Evolutionary conservation across 495 filamentous ascomycete genomes (phyloP).

Genomic region (Daldinia concentrica): DNA sequence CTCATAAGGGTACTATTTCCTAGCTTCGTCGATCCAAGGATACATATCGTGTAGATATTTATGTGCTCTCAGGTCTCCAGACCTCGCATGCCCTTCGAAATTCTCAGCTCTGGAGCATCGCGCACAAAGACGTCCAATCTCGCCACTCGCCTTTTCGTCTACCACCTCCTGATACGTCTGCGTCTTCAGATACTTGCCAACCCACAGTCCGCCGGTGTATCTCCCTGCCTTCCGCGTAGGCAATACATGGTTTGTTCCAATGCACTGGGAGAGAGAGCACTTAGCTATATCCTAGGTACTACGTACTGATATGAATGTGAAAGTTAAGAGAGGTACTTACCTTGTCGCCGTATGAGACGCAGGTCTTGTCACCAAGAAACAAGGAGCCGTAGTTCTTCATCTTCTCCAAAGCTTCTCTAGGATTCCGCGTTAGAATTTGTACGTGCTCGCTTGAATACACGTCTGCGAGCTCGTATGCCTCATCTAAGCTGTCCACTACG

Average conservation of each 20-base stretch:
- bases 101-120: conserved; percentile 61
- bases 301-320: neutral
- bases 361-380: conserved; percentile 64
- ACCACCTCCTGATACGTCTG: conserved; percentile 64
- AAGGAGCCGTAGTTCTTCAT: conserved; percentile 63
- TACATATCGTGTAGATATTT: conserved; percentile 53
- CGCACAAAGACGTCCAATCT: conserved; percentile 61
- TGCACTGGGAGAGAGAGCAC: conserved; percentile 42
- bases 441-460: conserved; percentile 64
- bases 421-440: conserved; percentile 60
- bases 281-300: neutral
- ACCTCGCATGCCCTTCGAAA: conserved; percentile 64
- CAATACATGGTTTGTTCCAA: conserved; percentile 65
- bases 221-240: conserved; percentile 59
- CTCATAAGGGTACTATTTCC: conserved; percentile 12
- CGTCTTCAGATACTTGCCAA: conserved; percentile 62
- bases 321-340: conserved; percentile 15
- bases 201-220: conserved; percentile 63
- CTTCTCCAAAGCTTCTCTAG: conserved; percentile 59
- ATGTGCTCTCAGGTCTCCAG: conserved; percentile 58
- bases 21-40: conserved; percentile 54
- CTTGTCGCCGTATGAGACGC: conserved; percentile 64
- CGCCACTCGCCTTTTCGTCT: conserved; percentile 54
- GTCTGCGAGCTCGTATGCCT: conserved; percentile 61
- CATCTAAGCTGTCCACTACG: conserved; percentile 54